phyloP scores from a whole-genome alignment of 345 rosid species.

The Boechera stricta region DNA sequence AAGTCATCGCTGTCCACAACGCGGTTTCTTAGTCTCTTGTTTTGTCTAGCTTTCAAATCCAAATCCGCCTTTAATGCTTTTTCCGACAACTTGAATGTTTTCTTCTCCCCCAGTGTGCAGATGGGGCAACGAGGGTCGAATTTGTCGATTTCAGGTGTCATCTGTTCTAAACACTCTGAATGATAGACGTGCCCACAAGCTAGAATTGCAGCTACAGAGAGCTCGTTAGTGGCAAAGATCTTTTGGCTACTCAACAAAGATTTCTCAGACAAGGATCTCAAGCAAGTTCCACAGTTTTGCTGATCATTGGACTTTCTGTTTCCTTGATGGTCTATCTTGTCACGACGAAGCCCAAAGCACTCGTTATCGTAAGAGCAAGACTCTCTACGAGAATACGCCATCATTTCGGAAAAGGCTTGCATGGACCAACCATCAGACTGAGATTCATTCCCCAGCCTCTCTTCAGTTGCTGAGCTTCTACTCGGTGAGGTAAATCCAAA shows the following conservation, averaged over 20 bases:
- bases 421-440: slow-evolving; percentile 81
- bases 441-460: slow-evolving; percentile 52
- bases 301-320: slow-evolving; percentile 54
- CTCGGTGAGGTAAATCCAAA: slow-evolving; percentile 41
- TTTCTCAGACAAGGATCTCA: slow-evolving; percentile 66
- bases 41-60: slow-evolving; percentile 63
- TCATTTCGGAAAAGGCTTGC: slow-evolving; percentile 79
- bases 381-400: slow-evolving; percentile 68
- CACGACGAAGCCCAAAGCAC: slow-evolving; percentile 49
- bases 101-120: slow-evolving; percentile 85
- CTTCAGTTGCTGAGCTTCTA: slow-evolving; percentile 38
- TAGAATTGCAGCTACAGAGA: slow-evolving; percentile 72
- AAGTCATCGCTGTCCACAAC: slow-evolving; percentile 64
- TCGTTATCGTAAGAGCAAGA: slow-evolving; percentile 72
- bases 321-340: slow-evolving; percentile 52
- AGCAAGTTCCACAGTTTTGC: slow-evolving; percentile 86
- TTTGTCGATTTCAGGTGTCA: slow-evolving; percentile 77
- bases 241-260: slow-evolving; percentile 78
- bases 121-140: slow-evolving; percentile 89
- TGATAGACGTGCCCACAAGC: slow-evolving; percentile 90
- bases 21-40: slow-evolving; percentile 66
- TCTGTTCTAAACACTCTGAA: slow-evolving; percentile 89
- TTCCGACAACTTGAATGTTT: slow-evolving; percentile 69
- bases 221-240: slow-evolving; percentile 64
- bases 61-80: slow-evolving; percentile 75